These are phyloP conservation scores for Camelina hispida DNA, from an alignment of 345 rosid species.

Conservation along the genomic window DNA sequence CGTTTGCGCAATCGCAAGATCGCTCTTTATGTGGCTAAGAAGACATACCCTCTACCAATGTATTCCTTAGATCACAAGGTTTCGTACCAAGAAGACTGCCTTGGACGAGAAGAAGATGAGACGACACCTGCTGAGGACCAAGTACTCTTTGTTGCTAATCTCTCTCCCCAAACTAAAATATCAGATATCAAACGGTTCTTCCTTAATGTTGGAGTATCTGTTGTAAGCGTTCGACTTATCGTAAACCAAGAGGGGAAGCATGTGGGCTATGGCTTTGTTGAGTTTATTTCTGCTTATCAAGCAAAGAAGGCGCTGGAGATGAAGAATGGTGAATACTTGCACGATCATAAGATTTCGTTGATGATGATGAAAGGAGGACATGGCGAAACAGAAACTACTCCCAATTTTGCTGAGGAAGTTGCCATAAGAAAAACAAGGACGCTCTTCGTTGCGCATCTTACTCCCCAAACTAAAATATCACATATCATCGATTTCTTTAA, in stretches of 20 bases:
- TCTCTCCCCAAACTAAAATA: not conserved
- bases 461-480: not conserved
- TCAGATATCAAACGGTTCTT: not conserved
- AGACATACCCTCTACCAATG: no score
- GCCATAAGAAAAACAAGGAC: not conserved
- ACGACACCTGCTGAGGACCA: no score
- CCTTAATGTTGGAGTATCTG: not conserved
- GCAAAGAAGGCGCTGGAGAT: not conserved
- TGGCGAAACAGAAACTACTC: not conserved
- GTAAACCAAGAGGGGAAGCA: not conserved
- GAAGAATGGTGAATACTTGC: not conserved
- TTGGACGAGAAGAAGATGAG: no score
- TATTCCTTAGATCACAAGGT: not conserved
- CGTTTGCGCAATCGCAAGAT: no score
- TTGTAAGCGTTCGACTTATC: conserved; percentile 1
- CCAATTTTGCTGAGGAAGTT: not conserved
- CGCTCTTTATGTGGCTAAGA: no score
- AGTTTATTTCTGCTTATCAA: not conserved
- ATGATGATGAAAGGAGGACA: no score
- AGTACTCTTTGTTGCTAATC: not conserved
- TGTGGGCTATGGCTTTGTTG: conserved; percentile 1
- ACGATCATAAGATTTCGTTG: not conserved
- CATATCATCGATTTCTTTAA: not conserved
- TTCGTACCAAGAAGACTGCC: no score
- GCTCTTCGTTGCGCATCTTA: not conserved